phyloP scores from a whole-genome alignment of 306 rosid genomes.

The Prunus mongolica region DNA sequence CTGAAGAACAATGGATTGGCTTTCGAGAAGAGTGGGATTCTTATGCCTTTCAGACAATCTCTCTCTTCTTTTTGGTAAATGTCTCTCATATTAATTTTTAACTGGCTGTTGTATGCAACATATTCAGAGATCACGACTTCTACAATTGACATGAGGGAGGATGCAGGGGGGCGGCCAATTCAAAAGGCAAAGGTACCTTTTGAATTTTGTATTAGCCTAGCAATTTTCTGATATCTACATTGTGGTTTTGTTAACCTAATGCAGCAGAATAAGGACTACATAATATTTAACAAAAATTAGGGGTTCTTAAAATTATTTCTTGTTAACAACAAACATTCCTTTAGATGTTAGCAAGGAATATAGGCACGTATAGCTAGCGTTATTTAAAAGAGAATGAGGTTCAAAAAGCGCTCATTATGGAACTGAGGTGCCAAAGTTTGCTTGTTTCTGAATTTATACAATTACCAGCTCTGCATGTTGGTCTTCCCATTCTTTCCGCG shows the following conservation, averaged over 20 bases:
- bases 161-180: constrained; percentile 58
- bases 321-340: background rate
- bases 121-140: constrained; percentile 59
- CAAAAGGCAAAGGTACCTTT: constrained; percentile 74
- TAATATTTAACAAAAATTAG: background rate
- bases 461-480: background rate
- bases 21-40: constrained; percentile 62
- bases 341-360: background rate
- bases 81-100: background rate
- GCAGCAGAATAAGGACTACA: background rate
- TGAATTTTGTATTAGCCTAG: background rate
- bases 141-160: constrained; percentile 69
- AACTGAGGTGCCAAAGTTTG: too few species aligned
- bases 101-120: background rate
- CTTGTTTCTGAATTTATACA: background rate
- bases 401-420: background rate
- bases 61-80: background rate
- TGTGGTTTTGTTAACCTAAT: background rate
- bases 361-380: background rate
- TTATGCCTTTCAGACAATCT: background rate
- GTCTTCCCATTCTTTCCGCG: background rate
- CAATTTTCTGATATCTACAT: background rate
- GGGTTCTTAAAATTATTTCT: background rate
- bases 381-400: background rate
- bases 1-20: constrained; percentile 78